Evolutionary conservation across 2,329 filamentous ascomycete species (phyloP).

Genomic region (Rhynchosporium agropyri): DNA sequence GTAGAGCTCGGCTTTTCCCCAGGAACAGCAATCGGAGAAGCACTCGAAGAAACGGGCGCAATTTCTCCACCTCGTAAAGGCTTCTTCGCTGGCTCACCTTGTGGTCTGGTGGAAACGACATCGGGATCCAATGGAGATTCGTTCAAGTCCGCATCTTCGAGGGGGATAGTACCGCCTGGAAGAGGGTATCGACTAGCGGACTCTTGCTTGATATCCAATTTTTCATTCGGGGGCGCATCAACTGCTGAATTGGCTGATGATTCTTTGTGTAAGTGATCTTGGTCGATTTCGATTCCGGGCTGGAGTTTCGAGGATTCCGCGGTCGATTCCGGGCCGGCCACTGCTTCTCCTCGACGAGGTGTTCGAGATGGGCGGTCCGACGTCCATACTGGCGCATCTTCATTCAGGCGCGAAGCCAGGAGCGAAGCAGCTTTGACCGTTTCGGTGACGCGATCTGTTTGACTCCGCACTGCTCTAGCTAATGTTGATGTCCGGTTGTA

Average conservation of each 20-base stretch:
- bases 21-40: constrained; percentile 48
- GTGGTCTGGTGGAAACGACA: constrained; percentile 41
- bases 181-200: constrained; percentile 48
- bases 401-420: constrained; percentile 60
- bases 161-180: constrained; percentile 55
- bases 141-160: constrained; percentile 37
- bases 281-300: constrained; percentile 46
- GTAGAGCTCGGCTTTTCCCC: constrained; percentile 40
- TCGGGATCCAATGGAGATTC: constrained; percentile 41
- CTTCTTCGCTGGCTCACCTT: constrained; percentile 43
- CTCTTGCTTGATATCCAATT: constrained; percentile 51
- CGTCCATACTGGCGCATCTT: constrained; percentile 43
- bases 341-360: constrained; percentile 23
- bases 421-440: constrained; percentile 63
- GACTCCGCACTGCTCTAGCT: constrained; percentile 61
- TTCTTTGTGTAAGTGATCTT: constrained; percentile 54
- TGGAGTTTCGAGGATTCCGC: constrained; percentile 32
- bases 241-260: constrained; percentile 47
- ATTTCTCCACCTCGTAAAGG: constrained; percentile 42
- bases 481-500: constrained; percentile 67
- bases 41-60: constrained; percentile 44
- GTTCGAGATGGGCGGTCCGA: constrained; percentile 29
- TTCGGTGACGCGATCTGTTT: constrained; percentile 62
- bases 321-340: constrained; percentile 39
- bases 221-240: constrained; percentile 44